A percentile compares a stretch with the other conserved stretches of the same genome.
Evolutionary conservation across 768 basidiomycete species (phyloP).

Genomic region (Boletus tomentosulus): DNA sequence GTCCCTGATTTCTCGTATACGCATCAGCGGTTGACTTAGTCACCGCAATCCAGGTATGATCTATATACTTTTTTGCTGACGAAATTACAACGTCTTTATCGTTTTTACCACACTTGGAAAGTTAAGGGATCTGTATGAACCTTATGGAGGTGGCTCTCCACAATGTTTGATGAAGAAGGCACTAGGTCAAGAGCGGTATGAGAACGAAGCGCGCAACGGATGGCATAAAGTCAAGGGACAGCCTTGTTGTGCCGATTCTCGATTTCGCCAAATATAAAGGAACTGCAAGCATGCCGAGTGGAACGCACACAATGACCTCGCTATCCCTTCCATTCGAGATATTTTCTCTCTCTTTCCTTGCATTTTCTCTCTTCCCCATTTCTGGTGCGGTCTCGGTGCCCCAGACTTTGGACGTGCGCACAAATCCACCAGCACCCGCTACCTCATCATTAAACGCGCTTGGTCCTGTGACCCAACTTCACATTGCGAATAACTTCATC

Average conservation of each 20-base stretch:
- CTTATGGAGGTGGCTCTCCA: neutral
- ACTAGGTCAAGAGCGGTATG: neutral
- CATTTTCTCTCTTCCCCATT: constrained; percentile 2
- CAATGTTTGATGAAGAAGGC: neutral
- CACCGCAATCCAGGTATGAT: neutral
- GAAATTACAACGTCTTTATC: neutral
- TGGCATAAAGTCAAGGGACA: neutral
- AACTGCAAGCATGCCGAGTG: too few relatives aligned
- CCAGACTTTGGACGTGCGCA: neutral
- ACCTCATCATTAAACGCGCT: neutral
- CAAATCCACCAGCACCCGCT: neutral
- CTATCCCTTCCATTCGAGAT: neutral
- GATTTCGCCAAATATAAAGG: constrained; percentile 7
- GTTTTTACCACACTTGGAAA: neutral
- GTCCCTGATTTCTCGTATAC: neutral
- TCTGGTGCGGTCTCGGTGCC: constrained; percentile 4
- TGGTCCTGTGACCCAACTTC: constrained; percentile 24
- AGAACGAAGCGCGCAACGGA: neutral
- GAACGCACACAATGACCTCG: too few relatives aligned
- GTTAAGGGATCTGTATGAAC: neutral
- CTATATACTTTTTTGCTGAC: neutral
- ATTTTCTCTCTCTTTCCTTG: constrained; percentile 6
- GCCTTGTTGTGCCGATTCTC: neutral
- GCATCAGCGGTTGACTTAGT: neutral
- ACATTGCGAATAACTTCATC: constrained; percentile 37